phyloP scores from a whole-genome alignment of 108 stramenopile species.

The Skeletonema costatum region DNA sequence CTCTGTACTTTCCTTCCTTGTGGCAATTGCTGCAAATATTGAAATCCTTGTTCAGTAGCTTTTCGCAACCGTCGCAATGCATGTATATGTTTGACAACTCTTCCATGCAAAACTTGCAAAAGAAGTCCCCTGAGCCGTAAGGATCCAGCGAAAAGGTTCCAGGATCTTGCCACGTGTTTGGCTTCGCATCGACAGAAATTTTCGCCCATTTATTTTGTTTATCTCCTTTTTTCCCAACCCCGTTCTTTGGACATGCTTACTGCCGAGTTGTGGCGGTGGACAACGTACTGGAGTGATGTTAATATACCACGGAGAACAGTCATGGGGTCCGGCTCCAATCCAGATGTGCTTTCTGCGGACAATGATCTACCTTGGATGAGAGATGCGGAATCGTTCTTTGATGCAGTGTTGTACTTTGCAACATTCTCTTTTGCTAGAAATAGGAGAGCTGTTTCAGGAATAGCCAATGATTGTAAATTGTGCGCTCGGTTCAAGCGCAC shows the following conservation, averaged over 20 bases:
- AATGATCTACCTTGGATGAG: neutral
- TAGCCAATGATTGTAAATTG: constrained; percentile 67
- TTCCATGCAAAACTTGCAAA: constrained; percentile 70
- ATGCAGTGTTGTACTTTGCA: constrained; percentile 12
- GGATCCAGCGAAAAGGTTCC: constrained; percentile 21
- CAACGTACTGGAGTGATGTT: constrained; percentile 46
- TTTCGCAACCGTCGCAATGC: constrained; percentile 90
- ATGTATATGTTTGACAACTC: constrained; percentile 87
- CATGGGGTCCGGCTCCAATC: constrained; percentile 20
- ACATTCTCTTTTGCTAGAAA: constrained; percentile 59
- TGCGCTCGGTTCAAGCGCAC: constrained; percentile 59
- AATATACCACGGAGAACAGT: constrained; percentile 44
- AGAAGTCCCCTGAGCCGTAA: constrained; percentile 65
- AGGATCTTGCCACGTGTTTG: constrained; percentile 47
- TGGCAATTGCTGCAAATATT: constrained; percentile 85
- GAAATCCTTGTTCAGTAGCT: constrained; percentile 76
- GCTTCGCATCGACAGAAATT: constrained; percentile 34
- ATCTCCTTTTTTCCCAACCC: constrained; percentile 1
- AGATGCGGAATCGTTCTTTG: neutral
- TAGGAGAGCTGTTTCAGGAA: constrained; percentile 73
- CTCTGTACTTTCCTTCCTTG: constrained; percentile 39
- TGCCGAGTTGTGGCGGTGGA: constrained; percentile 28
- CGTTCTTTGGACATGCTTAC: constrained; percentile 9
- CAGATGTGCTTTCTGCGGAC: neutral
- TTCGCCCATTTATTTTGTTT: constrained; percentile 11